Conservation (phyloP, 2,329 filamentous ascomycete genomes). For the Xylaria sp. region DNA sequence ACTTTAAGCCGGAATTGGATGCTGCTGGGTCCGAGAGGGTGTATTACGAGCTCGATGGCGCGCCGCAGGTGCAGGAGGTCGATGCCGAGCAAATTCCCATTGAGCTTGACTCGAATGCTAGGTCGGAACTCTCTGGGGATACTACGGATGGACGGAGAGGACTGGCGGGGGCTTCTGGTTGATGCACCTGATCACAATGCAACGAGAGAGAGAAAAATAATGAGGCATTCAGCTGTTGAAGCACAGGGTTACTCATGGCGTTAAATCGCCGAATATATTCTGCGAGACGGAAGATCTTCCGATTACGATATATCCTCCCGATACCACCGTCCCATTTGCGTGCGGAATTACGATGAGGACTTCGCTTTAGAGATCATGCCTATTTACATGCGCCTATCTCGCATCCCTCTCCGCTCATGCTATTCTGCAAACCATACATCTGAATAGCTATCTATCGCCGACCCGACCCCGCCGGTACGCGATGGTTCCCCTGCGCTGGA, state of each 20-base stretch:
- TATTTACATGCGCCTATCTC: neutral
- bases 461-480: neutral
- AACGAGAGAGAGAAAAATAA: neutral
- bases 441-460: neutral
- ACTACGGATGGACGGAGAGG: neutral
- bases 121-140: slow-evolving; percentile 5
- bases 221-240: neutral
- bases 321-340: neutral
- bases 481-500: neutral
- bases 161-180: neutral
- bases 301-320: neutral
- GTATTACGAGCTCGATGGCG: slow-evolving; percentile 17
- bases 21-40: neutral
- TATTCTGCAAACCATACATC: neutral
- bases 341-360: no score
- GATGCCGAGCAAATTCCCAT: neutral
- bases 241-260: neutral
- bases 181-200: no score
- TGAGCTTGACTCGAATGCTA: slow-evolving; percentile 15
- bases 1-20: slow-evolving; percentile 16
- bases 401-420: neutral
- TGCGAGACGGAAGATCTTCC: neutral
- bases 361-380: neutral
- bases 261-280: neutral
- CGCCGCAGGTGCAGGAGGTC: neutral